A percentile compares a stretch with the other conserved stretches of the same genome.
Evolutionary conservation across 345 rosid species (phyloP).

Genomic region (Turnera subulata): DNA sequence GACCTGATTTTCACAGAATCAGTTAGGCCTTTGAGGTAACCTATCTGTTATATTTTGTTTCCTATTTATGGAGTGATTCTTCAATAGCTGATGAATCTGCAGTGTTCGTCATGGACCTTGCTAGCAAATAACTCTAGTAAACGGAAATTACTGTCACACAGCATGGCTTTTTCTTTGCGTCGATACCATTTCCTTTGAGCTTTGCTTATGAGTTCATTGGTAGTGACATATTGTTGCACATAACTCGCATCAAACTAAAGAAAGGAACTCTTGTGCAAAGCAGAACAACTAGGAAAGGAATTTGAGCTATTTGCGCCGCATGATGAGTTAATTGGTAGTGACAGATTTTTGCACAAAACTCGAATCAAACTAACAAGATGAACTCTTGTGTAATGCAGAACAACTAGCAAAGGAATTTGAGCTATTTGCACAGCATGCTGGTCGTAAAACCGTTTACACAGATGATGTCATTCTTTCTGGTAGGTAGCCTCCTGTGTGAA

Average conservation of each 20-base stretch:
- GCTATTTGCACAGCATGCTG: constrained; percentile 84
- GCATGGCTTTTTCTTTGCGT: neutral
- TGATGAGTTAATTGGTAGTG: too few species aligned
- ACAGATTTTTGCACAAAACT: neutral
- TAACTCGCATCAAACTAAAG: neutral
- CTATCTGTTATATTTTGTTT: neutral
- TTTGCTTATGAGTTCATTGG: neutral
- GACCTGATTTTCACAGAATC: neutral
- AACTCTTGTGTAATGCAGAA: constrained; percentile 42
- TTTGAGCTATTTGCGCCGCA: too few species aligned
- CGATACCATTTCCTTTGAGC: neutral
- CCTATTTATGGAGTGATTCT: neutral
- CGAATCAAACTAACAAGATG: constrained; percentile 12
- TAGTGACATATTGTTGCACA: neutral
- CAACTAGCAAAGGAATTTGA: constrained; percentile 74
- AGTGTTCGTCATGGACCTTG: too few species aligned
- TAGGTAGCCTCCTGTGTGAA: constrained; percentile 17
- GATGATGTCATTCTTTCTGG: constrained; percentile 86
- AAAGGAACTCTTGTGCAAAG: too few species aligned
- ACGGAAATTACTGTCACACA: neutral
- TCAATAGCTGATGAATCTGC: neutral
- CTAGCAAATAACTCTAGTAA: neutral
- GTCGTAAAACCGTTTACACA: constrained; percentile 77
- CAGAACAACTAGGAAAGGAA: constrained; percentile 72
- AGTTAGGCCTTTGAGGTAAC: neutral